A percentile compares a stretch with the other conserved stretches of the same genome.
phyloP scores from a whole-genome alignment of 1,284 basidiomycete species.

The Inonotus hispidus region DNA sequence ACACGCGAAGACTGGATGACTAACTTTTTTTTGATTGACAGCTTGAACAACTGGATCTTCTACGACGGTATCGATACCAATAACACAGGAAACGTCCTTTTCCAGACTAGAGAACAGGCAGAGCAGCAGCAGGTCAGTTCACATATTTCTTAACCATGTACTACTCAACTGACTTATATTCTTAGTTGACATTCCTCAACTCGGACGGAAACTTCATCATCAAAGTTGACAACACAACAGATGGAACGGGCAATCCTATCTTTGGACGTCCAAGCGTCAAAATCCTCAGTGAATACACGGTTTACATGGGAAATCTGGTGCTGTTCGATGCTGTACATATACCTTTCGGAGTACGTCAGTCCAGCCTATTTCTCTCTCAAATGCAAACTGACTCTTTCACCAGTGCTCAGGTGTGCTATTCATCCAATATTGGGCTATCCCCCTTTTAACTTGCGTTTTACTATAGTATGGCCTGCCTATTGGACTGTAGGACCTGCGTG shows the following conservation, averaged over 20 bases:
- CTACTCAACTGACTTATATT: neutral
- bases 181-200: slow-evolving; percentile 18
- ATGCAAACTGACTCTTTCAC: neutral
- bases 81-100: slow-evolving; percentile 19
- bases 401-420: slow-evolving; percentile 8
- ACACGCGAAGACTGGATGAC: neutral
- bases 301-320: slow-evolving; percentile 15
- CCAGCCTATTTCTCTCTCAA: neutral
- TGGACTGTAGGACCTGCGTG: slow-evolving; percentile 32
- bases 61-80: slow-evolving; percentile 17
- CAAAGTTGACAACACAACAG: slow-evolving; percentile 22
- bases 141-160: neutral
- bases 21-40: neutral
- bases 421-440: neutral
- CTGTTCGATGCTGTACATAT: slow-evolving; percentile 18
- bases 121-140: neutral
- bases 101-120: slow-evolving; percentile 14
- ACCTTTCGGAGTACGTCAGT: slow-evolving; percentile 16
- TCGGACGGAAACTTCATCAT: slow-evolving; percentile 20
- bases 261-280: slow-evolving; percentile 18
- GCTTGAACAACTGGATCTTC: slow-evolving; percentile 19
- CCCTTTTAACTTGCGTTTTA: neutral
- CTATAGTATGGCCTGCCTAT: slow-evolving; percentile 36
- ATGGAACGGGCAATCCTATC: slow-evolving; percentile 16
- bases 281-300: slow-evolving; percentile 11